Base-by-base conservation (phyloP, 2,329 filamentous ascomycete species). In the Hypoxylon sp. region DNA sequence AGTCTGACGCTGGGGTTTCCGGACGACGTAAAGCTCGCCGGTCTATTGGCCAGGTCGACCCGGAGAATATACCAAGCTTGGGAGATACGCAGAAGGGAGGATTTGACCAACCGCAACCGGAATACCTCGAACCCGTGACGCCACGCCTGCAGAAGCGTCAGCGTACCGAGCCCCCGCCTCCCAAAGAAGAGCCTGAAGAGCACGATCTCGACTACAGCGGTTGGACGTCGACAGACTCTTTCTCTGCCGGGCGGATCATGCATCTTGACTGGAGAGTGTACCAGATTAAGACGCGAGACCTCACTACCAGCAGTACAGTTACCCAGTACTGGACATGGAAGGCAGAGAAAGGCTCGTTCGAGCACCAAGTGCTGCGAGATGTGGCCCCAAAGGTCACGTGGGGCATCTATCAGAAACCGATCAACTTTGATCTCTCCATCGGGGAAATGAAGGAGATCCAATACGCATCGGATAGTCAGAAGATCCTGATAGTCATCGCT, bases 251-350 rank as follows among this genome's bases (percentile, higher is more conserved):
- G 2, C 70, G 72, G 9, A 78, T 87, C 6, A 78, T 77, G 22
- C 74, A 77, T 11, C 77, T 79, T 8, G 85, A 88, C 72, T 88
- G 82, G 78, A 81, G 83, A 14, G 71, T 88, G 11, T 77, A 81
- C 46, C 83, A 85, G 67, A 80, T 88, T 69, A 86, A 85, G 75
- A 83, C 82, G 2, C 75, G 77, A 12, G 67, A 77, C 9, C 78
- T 82, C 52, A 82, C 84, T 0, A 84, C 81, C 20, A 82, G 81
- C 55, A 74, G 77, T 2, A 70, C 78, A 11, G 81, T 84, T 4
- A 86, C 83, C 11, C 85, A 87, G 71, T 87, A 87, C 75, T 85
- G 84, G 84, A 83, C 84, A 51, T 87, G 82, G 81, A 74, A 79
- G 28, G 71, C 72, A 5, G 77, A 78, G 12, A 77, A 77, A 54